Percentiles rank a stretch among this genome's conserved stretches.
These are phyloP conservation scores for Pyricularia sp. DNA, from an alignment of 2,329 filamentous ascomycete genomes.

Conservation along the genomic window DNA sequence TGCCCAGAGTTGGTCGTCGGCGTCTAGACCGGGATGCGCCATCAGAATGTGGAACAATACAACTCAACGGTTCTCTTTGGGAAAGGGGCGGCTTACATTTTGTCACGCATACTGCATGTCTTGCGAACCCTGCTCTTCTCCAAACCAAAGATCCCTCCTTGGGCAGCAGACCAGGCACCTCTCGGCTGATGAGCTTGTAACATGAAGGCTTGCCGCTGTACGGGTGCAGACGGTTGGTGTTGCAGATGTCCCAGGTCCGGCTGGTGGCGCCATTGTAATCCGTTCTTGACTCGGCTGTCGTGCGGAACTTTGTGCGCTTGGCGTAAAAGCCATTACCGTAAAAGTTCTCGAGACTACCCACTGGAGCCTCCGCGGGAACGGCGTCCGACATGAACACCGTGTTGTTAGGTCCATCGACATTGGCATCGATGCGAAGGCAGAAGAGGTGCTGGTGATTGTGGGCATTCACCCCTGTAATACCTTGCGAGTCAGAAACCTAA, in stretches of 20 bases:
- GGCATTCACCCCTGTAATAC: conserved; percentile 60
- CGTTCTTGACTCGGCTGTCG: conserved; percentile 56
- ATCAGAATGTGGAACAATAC: neutral
- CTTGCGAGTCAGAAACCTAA: neutral
- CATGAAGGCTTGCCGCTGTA: conserved; percentile 76
- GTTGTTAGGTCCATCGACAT: conserved; percentile 77
- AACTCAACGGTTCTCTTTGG: too few species aligned
- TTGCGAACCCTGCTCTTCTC: conserved; percentile 81
- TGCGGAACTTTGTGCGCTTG: conserved; percentile 71
- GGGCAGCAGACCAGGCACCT: conserved; percentile 69
- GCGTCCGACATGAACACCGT: conserved; percentile 80
- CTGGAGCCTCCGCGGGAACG: conserved; percentile 57
- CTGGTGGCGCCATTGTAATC: conserved; percentile 75
- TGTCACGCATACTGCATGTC: conserved; percentile 82
- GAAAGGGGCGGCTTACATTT: conserved; percentile 54
- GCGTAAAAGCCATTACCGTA: conserved; percentile 90
- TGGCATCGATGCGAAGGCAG: conserved; percentile 79
- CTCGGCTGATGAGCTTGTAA: conserved; percentile 85
- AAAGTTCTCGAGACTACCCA: conserved; percentile 72
- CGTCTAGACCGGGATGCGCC: conserved; percentile 38
- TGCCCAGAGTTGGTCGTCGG: conserved; percentile 73
- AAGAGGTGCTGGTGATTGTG: conserved; percentile 97
- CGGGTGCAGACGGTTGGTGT: conserved; percentile 74
- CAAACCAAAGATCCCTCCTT: conserved; percentile 76
- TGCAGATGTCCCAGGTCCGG: conserved; percentile 85